Base-by-base conservation (phyloP, 2,329 filamentous ascomycete genomes). In the Gnomoniopsis sp. region DNA sequence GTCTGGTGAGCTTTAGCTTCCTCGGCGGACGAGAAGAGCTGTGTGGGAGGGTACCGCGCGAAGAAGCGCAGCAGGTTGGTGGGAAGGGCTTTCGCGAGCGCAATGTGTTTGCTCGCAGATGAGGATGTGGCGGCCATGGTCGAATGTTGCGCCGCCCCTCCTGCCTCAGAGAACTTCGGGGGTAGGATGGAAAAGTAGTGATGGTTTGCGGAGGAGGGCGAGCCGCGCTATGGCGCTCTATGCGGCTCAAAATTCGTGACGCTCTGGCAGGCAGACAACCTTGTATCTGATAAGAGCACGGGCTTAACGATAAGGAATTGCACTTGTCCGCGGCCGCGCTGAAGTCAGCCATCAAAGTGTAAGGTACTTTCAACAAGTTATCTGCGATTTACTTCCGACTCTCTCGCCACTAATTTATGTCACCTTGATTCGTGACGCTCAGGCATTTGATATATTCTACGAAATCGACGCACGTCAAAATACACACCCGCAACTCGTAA, bases 31-130 rank as follows among this genome's bases (percentile, higher is more conserved):
- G 73, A 68, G 52, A 85, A 76, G 69, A 88, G 81, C 65, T 82
- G 74, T 54, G 77, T 82, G 50, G 93, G 92, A 46, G 95, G 95
- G 74, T 93, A 97, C 65, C 90, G 89, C 58, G 89, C 88, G 75
- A 99, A 89, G 83, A 99, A 97, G 68, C 87, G 86, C 70, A 89
- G 84, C 49, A 99, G 84, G 44, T 88, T 88, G 55, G 84, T 79
- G 10, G 92, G 95, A 44, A 98, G 85, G 65, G 83, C 79, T 74
- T 87, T 85, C 61, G 89, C 89, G 59, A 91, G 80, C 67, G 79
- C 76, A 64, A 85, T 72, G 64, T 78, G 76, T 53, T 75, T 57
- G 63, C 64, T 62, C 62, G 62, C 62, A 10, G 15, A 15, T 41
- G 17, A n/a, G 23, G 19, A 19, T 65, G 53, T 69, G 53, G 63